Conservation (phyloP, 163 green algal genomes). For the Volvox carteri region DNA sequence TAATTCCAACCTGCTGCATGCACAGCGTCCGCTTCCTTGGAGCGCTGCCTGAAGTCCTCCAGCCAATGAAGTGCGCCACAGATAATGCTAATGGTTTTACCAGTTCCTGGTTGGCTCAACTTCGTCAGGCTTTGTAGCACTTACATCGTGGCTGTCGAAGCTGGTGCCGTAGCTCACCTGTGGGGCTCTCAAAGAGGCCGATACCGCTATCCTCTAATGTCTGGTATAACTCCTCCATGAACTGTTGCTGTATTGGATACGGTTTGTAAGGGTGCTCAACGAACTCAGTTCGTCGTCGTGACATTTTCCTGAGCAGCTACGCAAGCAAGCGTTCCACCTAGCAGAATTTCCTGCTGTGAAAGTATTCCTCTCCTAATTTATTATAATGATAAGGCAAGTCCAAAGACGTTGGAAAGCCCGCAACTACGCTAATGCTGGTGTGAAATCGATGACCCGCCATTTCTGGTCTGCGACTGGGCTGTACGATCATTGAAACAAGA, state of each 20-base stretch:
- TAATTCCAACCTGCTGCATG: background rate
- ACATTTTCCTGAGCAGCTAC: too few species aligned
- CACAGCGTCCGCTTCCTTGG: conserved; percentile 36
- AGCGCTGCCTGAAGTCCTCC: conserved; percentile 71
- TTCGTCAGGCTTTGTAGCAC: too few species aligned
- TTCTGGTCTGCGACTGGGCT: too few species aligned
- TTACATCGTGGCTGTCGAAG: too few species aligned
- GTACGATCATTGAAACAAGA: too few species aligned
- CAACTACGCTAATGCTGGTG: too few species aligned
- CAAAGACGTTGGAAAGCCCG: too few species aligned
- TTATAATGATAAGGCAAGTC: too few species aligned
- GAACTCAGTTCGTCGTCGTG: conserved; percentile 65
- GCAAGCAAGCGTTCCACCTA: too few species aligned
- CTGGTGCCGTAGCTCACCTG: conserved; percentile 78
- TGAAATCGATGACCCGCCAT: too few species aligned
- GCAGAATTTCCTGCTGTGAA: too few species aligned
- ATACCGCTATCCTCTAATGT: conserved; percentile 76
- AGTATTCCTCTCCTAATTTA: too few species aligned
- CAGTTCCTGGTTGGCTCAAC: conserved; percentile 83
- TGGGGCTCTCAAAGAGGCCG: conserved; percentile 94
- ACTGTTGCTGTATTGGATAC: conserved; percentile 89
- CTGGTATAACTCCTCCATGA: conserved; percentile 89
- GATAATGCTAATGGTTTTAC: conserved; percentile 97
- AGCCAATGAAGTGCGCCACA: conserved; percentile 92
- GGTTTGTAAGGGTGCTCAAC: conserved; percentile 71